Conservation (phyloP, 1,139 yeast species). For the Meyerozyma sp. region DNA sequence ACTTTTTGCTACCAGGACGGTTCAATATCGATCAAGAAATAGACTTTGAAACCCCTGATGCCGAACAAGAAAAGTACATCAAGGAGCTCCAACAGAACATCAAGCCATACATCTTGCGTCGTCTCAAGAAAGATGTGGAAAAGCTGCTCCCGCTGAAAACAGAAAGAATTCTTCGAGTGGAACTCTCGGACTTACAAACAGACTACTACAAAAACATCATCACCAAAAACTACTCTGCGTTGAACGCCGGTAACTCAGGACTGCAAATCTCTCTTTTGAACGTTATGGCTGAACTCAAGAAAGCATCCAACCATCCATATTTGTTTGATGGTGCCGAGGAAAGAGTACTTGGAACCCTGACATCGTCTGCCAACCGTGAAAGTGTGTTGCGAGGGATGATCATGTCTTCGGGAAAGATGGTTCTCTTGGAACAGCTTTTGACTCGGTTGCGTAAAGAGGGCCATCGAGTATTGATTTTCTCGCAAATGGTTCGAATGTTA, state of each 20-base stretch:
- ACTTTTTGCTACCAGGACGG: conserved; percentile 94
- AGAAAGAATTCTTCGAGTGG: conserved; percentile 91
- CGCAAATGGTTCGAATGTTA: conserved; percentile 95
- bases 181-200: conserved; percentile 90
- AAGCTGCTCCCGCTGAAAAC: conserved; percentile 93
- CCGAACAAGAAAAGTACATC: conserved; percentile 82
- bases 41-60: conserved; percentile 86
- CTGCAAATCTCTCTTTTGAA: conserved; percentile 80
- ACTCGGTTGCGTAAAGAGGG: conserved; percentile 87
- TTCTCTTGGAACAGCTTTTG: conserved; percentile 79
- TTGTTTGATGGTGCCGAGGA: conserved; percentile 91
- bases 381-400: conserved; percentile 82
- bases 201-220: conserved; percentile 91
- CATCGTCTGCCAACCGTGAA: conserved; percentile 61
- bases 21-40: conserved; percentile 88
- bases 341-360: conserved; percentile 59
- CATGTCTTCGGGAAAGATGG: conserved; percentile 99
- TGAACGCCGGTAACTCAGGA: conserved; percentile 77
- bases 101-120: conserved; percentile 86
- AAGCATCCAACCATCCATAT: conserved; percentile 96
- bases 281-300: conserved; percentile 91
- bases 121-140: conserved; percentile 95
- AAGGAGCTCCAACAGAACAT: conserved; percentile 77
- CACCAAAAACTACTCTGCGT: conserved; percentile 85
- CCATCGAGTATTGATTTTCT: conserved; percentile 88